These are phyloP conservation scores for Myochromella boudieri DNA, from an alignment of 768 basidiomycete species.

Conservation along the genomic window DNA sequence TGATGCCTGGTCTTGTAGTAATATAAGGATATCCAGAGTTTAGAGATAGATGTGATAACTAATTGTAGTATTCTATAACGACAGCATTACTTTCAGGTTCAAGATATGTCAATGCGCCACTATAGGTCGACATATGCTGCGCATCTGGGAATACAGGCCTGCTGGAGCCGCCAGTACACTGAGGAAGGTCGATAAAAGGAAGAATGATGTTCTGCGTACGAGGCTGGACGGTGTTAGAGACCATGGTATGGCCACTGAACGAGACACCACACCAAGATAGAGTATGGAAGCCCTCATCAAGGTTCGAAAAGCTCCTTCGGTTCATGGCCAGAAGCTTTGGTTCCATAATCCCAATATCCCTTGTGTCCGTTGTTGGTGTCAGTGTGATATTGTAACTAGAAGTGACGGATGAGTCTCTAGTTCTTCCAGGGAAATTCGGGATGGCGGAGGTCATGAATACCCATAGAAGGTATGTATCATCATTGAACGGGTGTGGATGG, in stretches of 20 bases:
- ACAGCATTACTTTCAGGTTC: not conserved
- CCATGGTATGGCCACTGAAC: conserved; percentile 6
- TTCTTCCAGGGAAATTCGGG: conserved; percentile 1
- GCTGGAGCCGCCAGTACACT: not conserved
- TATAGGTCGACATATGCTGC: conserved; percentile 4
- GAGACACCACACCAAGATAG: conserved; percentile 6
- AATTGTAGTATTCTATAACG: conserved; percentile 8
- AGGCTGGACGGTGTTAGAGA: not conserved
- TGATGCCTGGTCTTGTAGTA: no score
- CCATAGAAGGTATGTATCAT: conserved; percentile 6
- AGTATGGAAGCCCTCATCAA: not conserved
- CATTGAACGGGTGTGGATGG: conserved; percentile 8
- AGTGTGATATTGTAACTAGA: not conserved
- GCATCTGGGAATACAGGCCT: not conserved
- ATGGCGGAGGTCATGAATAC: conserved; percentile 4
- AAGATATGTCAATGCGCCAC: conserved; percentile 4
- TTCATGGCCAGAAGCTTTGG: not conserved
- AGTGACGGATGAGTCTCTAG: not conserved
- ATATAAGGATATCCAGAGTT: no score
- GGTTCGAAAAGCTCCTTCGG: not conserved
- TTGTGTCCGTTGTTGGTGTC: no score
- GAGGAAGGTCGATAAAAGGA: not conserved
- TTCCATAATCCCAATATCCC: no score
- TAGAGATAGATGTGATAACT: no score
- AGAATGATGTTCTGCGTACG: not conserved